Percentiles rank a stretch among this genome's conserved stretches.
These are phyloP conservation scores for Stagonosporopsis chrysanthemi DNA, from an alignment of 2,329 filamentous ascomycete species.

Conservation along the genomic window DNA sequence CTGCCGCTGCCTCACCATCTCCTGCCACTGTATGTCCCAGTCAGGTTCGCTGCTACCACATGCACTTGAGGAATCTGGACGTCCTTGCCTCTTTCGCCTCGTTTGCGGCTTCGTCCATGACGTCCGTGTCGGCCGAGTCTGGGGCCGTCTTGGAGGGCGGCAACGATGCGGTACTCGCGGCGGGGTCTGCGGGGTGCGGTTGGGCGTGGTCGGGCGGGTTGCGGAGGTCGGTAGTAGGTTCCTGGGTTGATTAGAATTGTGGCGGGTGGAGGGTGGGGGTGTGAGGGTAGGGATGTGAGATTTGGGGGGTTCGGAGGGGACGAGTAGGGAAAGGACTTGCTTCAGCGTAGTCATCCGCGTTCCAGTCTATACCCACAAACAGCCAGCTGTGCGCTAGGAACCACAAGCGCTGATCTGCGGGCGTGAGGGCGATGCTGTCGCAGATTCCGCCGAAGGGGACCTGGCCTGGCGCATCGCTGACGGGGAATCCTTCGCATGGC, in stretches of 20 bases:
- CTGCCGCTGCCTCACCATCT: no score
- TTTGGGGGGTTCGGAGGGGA: neutral
- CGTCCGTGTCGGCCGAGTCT: no score
- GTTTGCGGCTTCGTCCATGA: neutral
- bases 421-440: constrained; percentile 9
- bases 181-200: neutral
- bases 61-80: neutral
- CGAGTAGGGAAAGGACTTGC: neutral
- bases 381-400: constrained; percentile 21
- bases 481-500: constrained; percentile 18
- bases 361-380: constrained; percentile 20
- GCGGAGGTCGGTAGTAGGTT: neutral
- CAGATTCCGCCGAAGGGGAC: constrained; percentile 12
- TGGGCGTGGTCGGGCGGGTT: neutral
- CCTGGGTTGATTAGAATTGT: neutral
- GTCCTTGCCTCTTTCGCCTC: constrained; percentile 3
- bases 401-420: constrained; percentile 16
- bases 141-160: neutral
- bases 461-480: constrained; percentile 9
- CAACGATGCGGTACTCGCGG: no score
- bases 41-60: constrained; percentile 1
- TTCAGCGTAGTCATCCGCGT: constrained; percentile 15
- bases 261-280: neutral
- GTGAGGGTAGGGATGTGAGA: neutral
- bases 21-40: neutral